Percentiles rank a stretch among this genome's conserved stretches.
Conservation (phyloP, 768 basidiomycete species). For the Lactarius evosmus region DNA sequence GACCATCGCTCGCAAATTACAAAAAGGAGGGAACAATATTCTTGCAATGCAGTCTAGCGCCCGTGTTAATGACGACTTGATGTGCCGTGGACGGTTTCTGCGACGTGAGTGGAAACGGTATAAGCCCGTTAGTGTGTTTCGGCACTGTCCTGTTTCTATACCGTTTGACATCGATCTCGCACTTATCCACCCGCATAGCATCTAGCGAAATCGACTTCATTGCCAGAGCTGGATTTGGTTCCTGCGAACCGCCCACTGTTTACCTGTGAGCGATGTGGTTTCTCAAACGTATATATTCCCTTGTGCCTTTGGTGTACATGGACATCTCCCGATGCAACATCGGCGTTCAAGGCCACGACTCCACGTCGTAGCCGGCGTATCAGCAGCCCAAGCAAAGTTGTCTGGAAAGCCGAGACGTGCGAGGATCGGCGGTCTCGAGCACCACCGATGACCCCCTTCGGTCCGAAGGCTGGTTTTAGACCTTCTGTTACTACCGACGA, state of each 20-base stretch:
- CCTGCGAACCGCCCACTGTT: slow-evolving; percentile 24
- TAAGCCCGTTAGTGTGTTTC: slow-evolving; percentile 13
- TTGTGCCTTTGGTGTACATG: slow-evolving; percentile 28
- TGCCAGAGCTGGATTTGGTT: slow-evolving; percentile 20
- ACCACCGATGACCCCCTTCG: neutral
- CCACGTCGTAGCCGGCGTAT: slow-evolving; percentile 13
- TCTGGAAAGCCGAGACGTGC: neutral
- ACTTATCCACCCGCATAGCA: slow-evolving; percentile 11
- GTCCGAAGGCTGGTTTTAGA: neutral
- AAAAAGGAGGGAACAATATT: neutral
- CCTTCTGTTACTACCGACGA: neutral
- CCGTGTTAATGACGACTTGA: slow-evolving; percentile 4
- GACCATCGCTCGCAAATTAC: neutral
- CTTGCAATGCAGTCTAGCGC: neutral
- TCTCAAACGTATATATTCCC: slow-evolving; percentile 24
- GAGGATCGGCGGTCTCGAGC: neutral
- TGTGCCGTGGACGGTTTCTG: slow-evolving; percentile 21
- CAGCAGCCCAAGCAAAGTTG: slow-evolving; percentile 9
- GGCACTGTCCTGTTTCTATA: neutral
- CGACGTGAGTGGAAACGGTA: slow-evolving; percentile 22
- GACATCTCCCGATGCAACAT: slow-evolving; percentile 20
- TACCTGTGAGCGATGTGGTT: slow-evolving; percentile 25
- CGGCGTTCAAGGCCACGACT: slow-evolving; percentile 15
- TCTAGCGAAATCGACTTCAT: slow-evolving; percentile 25
- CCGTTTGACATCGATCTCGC: neutral